Percentiles rank a stretch among this genome's conserved stretches.
phyloP scores from a whole-genome alignment of 2,329 filamentous ascomycete genomes.

The Ceratocystis variospora region DNA sequence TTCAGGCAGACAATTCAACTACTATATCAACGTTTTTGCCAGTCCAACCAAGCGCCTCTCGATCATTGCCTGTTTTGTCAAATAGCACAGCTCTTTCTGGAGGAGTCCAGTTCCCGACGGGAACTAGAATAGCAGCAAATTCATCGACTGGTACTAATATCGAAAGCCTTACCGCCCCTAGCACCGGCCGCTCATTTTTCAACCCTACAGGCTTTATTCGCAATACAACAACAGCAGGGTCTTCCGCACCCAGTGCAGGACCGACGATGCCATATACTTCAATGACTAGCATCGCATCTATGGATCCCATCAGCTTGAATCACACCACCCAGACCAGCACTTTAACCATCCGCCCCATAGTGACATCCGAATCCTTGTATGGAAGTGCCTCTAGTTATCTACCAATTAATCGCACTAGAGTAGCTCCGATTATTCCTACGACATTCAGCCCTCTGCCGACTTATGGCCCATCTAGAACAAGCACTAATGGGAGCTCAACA shows the following conservation, averaged over 20 bases:
- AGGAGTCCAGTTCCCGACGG: neutral
- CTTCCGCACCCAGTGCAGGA: neutral
- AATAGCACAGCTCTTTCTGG: neutral
- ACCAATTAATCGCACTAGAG: neutral
- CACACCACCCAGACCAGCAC: conserved; percentile 5
- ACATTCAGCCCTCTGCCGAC: conserved; percentile 6
- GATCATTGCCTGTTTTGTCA: neutral
- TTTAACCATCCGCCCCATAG: conserved; percentile 7
- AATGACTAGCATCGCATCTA: neutral
- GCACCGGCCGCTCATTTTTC: neutral
- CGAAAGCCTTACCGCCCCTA: neutral
- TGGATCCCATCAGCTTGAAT: conserved; percentile 11
- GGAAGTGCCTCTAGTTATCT: neutral
- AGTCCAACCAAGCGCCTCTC: neutral
- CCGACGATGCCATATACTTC: neutral
- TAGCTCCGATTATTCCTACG: conserved; percentile 1
- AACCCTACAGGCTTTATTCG: neutral
- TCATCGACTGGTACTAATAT: neutral
- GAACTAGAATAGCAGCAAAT: neutral
- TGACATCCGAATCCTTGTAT: neutral
- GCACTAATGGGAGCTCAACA: neutral
- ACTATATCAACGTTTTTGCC: neutral
- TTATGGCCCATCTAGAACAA: neutral
- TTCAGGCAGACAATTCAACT: conserved; percentile 2
- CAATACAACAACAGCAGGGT: neutral